phyloP scores from a whole-genome alignment of 2,329 filamentous ascomycete genomes.

The Gyromitra esculenta region DNA sequence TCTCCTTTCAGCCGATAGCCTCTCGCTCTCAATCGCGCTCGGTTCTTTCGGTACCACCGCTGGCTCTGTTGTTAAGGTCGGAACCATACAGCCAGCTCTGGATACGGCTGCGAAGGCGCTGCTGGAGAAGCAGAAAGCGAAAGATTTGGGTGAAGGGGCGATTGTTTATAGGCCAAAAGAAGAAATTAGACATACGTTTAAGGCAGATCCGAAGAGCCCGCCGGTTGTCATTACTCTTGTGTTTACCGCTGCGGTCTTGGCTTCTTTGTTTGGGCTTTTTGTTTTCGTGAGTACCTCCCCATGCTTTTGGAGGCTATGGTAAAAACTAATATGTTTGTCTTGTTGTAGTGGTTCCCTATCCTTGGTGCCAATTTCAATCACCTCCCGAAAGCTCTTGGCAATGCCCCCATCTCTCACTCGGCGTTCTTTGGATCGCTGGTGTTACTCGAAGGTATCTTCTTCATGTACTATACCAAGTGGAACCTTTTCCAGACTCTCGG shows the following conservation, averaged over 20 bases:
- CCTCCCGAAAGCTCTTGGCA: conserved; percentile 75
- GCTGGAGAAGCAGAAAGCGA: conserved; percentile 66
- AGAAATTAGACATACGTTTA: conserved; percentile 93
- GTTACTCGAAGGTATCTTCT: conserved; percentile 89
- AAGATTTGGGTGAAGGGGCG: conserved; percentile 72
- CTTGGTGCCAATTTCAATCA: conserved; percentile 87
- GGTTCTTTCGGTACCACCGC: conserved; percentile 82
- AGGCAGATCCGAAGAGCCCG: conserved; percentile 78
- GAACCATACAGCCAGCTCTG: conserved; percentile 69
- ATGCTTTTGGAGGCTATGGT: conserved; percentile 43
- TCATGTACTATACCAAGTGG: conserved; percentile 92
- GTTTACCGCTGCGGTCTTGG: conserved; percentile 78
- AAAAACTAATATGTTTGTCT: conserved; percentile 56
- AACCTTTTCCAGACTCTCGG: conserved; percentile 90
- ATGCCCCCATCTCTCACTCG: conserved; percentile 80
- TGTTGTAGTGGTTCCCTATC: conserved; percentile 72
- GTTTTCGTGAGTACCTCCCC: conserved; percentile 66
- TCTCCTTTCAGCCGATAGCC: conserved; percentile 74
- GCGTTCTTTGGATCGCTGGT: conserved; percentile 88
- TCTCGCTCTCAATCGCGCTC: conserved; percentile 83
- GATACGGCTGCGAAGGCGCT: conserved; percentile 67
- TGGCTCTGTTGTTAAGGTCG: conserved; percentile 74
- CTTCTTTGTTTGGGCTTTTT: conserved; percentile 77
- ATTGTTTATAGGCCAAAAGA: conserved; percentile 68
- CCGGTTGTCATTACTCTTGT: conserved; percentile 80